phyloP scores from a whole-genome alignment of 78 protist genomes.

The Protostelium mycophagum region DNA sequence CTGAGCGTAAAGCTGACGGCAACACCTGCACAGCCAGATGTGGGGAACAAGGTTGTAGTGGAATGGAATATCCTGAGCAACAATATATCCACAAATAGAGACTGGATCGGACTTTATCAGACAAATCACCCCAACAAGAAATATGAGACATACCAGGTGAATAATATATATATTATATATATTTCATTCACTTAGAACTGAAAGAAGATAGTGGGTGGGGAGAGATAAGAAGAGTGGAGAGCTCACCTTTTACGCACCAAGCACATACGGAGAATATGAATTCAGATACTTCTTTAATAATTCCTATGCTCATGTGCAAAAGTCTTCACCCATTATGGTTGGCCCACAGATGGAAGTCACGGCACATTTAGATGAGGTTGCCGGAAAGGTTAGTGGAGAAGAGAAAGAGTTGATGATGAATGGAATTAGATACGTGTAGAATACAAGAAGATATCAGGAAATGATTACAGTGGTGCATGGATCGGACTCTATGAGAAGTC shows the following conservation, averaged over 20 bases:
- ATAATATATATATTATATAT: no score
- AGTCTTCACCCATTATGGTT: neutral
- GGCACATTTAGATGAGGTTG: neutral
- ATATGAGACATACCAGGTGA: neutral
- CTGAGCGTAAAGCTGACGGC: neutral
- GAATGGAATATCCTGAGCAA: neutral
- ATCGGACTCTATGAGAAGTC: neutral
- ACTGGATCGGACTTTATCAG: neutral
- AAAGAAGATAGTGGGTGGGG: neutral
- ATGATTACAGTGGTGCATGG: neutral
- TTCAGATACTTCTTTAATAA: neutral
- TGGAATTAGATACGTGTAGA: neutral
- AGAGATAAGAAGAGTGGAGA: neutral
- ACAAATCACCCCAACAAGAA: neutral
- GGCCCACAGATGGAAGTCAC: neutral
- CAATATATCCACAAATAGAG: neutral
- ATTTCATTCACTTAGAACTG: no score
- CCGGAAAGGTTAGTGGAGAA: neutral
- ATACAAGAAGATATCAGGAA: neutral
- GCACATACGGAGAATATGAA: neutral
- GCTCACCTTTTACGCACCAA: neutral
- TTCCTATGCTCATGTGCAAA: neutral
- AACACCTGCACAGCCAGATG: neutral
- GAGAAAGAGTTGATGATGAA: neutral
- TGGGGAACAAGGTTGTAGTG: neutral